Base-by-base conservation (phyloP, 805 yeast species). In the Yarrowia bubula region DNA sequence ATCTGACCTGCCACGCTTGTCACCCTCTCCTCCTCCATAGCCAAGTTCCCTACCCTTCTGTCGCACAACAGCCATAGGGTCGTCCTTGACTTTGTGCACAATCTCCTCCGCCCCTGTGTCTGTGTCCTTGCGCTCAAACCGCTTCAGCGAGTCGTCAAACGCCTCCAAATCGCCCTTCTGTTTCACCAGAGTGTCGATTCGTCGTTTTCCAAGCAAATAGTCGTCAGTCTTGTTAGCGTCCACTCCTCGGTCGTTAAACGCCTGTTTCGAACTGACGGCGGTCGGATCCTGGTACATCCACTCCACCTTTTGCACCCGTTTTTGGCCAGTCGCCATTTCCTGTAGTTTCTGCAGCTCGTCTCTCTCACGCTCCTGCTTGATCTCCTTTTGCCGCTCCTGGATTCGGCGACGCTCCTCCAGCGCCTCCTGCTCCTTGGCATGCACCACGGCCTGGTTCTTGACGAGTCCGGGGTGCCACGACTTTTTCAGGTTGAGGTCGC, bases 401-500 rank as follows among this genome's bases (percentile, higher is more conserved):
- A 87, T 84, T 71, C 83, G 82, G 69, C 83, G 83, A 55, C 86
- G 82, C 71, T 90, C 96, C n/a, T 83, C 82, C 7, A 90, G 76
- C 8, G 88, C 86, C 44, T 87, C 87, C 72, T 90, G 92, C 72
- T 95, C 98, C 64, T 79, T 81, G 69, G 85, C 81, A 93, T 96
- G 88, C 39, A 93, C 92, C 71, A 87, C 89, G 69, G 86, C 87
- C 76, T 87, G 91, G 79, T 93, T 93, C 74, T 88, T 89, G 73
- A 89, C 79, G 60, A 90, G 80, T 53, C 88, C 92, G 2, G 99
- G 98, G 75, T 93, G 91, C 99, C 98, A 93, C 67, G 98, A 93
- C 74, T 93, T 93, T 77, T 93, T 89, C 65, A 92, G 76, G 74
- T 93, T 93, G 68, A 93, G 80, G 75, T 92, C 97, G 5, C 92